These are phyloP conservation scores for Triangularia verruculosa DNA, from an alignment of 2,329 filamentous ascomycete species.

Conservation along the genomic window DNA sequence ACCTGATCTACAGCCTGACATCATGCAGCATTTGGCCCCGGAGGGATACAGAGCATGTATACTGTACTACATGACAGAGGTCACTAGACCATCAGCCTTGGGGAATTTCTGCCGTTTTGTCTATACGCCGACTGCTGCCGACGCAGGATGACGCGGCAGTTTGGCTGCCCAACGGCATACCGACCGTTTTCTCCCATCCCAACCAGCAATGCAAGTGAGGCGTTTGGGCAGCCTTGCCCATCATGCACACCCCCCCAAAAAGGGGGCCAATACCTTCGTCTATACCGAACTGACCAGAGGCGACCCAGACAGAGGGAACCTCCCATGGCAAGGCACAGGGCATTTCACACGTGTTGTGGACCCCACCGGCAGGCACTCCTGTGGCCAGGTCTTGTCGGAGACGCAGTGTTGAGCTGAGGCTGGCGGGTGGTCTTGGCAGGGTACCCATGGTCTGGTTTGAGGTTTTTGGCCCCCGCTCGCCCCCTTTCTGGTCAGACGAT, in stretches of 20 bases:
- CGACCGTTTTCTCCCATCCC: not conserved
- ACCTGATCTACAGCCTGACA: not conserved
- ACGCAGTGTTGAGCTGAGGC: conserved; percentile 10
- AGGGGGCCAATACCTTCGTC: not conserved
- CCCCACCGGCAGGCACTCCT: conserved; percentile 16
- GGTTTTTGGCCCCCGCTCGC: conserved; percentile 8
- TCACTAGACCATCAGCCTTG: not conserved
- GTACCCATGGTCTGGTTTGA: conserved; percentile 3
- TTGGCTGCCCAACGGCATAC: not conserved
- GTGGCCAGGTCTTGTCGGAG: conserved; percentile 8
- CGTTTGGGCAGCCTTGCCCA: conserved; percentile 1
- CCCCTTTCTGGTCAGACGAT: conserved; percentile 13
- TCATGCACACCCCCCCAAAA: not conserved
- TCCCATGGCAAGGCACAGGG: conserved; percentile 7
- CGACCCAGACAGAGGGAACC: conserved; percentile 20
- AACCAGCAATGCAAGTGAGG: not conserved
- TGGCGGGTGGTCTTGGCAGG: conserved; percentile 5
- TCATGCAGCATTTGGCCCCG: not conserved
- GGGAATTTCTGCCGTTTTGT: not conserved
- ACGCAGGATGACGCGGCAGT: conserved; percentile 8
- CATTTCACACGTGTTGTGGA: conserved; percentile 19
- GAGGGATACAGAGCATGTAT: not conserved
- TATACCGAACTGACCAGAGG: conserved; percentile 8
- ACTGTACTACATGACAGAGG: not conserved
- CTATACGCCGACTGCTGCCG: not conserved